Conservation (phyloP, 2,329 filamentous ascomycete genomes). For the Exophiala bonariae region DNA sequence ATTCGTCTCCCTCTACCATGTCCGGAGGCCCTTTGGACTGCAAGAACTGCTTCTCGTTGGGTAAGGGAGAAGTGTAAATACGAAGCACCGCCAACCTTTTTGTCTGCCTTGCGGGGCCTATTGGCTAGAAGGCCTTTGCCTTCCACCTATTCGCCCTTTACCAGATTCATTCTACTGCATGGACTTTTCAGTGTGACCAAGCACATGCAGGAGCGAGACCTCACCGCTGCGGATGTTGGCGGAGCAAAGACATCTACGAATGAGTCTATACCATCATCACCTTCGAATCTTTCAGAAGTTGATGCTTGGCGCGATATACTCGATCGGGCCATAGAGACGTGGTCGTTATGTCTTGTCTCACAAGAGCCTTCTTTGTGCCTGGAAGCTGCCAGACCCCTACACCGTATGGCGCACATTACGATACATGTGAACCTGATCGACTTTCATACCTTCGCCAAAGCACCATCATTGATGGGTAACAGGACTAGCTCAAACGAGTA, state of each 20-base stretch:
- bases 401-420: conserved; percentile 31
- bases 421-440: conserved; percentile 32
- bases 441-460: conserved; percentile 30
- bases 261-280: conserved; percentile 3
- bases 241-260: conserved; percentile 17
- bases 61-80: conserved; percentile 15
- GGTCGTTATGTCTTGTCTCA: conserved; percentile 31
- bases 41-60: conserved; percentile 26
- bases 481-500: conserved; percentile 23
- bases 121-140: conserved; percentile 28
- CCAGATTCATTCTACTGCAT: conserved; percentile 30
- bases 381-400: conserved; percentile 27
- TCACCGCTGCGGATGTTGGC: conserved; percentile 24
- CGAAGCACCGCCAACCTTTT: conserved; percentile 27
- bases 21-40: conserved; percentile 30
- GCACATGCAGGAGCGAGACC: conserved; percentile 29
- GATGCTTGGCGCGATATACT: conserved; percentile 31
- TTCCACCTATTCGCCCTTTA: conserved; percentile 27
- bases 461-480: conserved; percentile 28
- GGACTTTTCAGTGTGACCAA: conserved; percentile 31
- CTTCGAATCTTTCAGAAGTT: conserved; percentile 2
- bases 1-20: conserved; percentile 31
- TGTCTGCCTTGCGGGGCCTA: conserved; percentile 27
- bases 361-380: conserved; percentile 28
- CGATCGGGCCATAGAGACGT: conserved; percentile 31